Percentiles rank a stretch among this genome's conserved stretches.
These are phyloP conservation scores for Pseudopithomyces chartarum DNA, from an alignment of 2,329 filamentous ascomycete genomes.

Conservation along the genomic window DNA sequence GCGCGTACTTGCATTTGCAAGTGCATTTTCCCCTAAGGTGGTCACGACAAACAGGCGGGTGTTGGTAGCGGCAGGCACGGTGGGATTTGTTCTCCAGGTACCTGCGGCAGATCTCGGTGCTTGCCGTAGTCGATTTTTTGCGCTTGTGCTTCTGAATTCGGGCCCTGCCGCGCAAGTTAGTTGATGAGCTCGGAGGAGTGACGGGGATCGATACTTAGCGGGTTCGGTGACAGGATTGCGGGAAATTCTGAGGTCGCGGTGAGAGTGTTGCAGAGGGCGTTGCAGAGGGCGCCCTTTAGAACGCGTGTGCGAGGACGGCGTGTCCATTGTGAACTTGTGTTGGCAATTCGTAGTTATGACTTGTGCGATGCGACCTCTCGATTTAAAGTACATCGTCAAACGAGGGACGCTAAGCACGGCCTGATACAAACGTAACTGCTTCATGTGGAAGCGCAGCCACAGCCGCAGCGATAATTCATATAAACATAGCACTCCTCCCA, in stretches of 20 bases:
- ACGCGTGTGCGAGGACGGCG: not conserved
- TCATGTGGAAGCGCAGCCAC: not conserved
- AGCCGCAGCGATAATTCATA: not conserved
- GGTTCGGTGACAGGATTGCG: not conserved
- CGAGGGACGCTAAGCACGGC: too few relatives aligned
- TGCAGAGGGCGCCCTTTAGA: not conserved
- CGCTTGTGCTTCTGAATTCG: not conserved
- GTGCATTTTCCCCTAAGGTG: not conserved
- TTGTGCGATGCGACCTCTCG: not conserved
- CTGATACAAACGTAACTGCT: too few relatives aligned
- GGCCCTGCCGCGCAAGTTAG: not conserved
- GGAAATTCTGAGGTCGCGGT: not conserved
- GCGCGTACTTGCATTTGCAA: not conserved
- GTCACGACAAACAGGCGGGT: not conserved
- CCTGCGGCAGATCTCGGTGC: not conserved
- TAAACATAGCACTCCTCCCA: not conserved
- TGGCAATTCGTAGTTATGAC: not conserved
- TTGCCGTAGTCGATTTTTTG: not conserved
- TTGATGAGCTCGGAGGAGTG: not conserved
- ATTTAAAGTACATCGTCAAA: too few relatives aligned
- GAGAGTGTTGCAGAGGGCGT: not conserved
- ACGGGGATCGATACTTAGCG: not conserved
- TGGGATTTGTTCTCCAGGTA: not conserved
- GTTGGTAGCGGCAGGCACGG: not conserved
- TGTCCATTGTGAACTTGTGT: not conserved